Evolutionary conservation across 1,139 yeast species (phyloP).

Genomic region (Taphrina communis): DNA sequence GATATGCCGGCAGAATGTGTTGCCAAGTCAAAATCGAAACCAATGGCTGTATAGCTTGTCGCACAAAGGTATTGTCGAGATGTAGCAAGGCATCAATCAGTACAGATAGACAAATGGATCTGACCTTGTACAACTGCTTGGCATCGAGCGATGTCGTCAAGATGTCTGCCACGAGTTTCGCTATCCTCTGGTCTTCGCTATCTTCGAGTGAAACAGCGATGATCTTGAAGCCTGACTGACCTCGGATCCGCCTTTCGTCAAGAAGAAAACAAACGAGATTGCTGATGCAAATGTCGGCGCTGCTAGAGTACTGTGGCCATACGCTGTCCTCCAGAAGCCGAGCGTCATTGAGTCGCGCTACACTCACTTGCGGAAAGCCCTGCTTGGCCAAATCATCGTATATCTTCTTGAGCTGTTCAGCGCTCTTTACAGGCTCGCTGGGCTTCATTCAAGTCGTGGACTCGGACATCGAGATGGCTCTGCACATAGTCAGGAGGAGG

Average conservation of each 20-base stretch:
- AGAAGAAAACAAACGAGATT: slow-evolving; percentile 3
- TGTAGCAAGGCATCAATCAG: slow-evolving; percentile 2
- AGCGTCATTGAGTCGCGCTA: slow-evolving; percentile 9
- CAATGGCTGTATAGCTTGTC: slow-evolving; percentile 19
- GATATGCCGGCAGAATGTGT: slow-evolving; percentile 1
- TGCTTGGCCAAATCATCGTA: slow-evolving; percentile 18
- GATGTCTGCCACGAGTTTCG: slow-evolving; percentile 1
- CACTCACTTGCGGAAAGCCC: not conserved
- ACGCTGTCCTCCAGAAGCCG: slow-evolving; percentile 5
- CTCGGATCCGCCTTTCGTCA: not conserved
- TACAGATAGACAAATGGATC: not conserved
- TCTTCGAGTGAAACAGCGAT: not conserved
- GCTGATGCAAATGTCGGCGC: not conserved
- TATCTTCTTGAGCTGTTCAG: not conserved
- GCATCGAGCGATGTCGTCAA: slow-evolving; percentile 4
- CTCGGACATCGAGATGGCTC: too few relatives aligned
- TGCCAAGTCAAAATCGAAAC: slow-evolving; percentile 33
- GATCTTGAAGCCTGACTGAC: not conserved
- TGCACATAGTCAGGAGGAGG: too few relatives aligned
- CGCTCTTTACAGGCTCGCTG: not conserved
- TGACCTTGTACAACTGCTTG: slow-evolving; percentile 7
- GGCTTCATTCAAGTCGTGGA: not conserved
- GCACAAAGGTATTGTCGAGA: slow-evolving; percentile 14
- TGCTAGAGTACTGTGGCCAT: slow-evolving; percentile 1
- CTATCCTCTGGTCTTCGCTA: not conserved